Percentiles rank a stretch among this genome's conserved stretches.
Conservation (phyloP, 2,329 filamentous ascomycete genomes). For the Magnaporthiopsis rhizophila region DNA sequence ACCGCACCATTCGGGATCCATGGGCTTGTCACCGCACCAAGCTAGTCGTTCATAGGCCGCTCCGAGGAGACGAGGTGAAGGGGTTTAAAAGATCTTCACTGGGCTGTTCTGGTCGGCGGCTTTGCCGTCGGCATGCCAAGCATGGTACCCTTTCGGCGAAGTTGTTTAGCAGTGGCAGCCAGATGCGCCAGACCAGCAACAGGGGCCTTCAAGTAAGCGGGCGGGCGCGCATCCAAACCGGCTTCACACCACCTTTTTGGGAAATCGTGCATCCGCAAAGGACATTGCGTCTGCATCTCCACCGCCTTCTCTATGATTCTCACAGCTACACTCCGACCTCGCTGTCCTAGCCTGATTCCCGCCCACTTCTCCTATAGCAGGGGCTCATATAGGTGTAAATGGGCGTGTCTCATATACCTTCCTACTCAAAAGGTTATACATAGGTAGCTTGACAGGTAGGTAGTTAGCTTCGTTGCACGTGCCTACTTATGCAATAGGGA, state of each 20-base stretch:
- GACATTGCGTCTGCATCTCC: neutral
- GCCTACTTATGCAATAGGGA: neutral
- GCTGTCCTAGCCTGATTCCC: neutral
- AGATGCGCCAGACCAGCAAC: neutral
- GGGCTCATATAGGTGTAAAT: neutral
- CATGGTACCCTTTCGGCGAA: neutral
- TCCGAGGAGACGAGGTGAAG: neutral
- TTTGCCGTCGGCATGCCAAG: too few species aligned
- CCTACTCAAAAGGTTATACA: neutral
- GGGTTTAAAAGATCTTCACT: neutral
- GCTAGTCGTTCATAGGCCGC: neutral
- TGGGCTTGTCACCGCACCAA: neutral
- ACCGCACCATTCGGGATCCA: neutral
- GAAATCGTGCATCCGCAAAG: neutral
- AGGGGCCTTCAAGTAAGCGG: neutral
- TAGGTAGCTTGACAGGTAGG: neutral
- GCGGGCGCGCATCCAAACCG: neutral
- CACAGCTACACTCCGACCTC: neutral
- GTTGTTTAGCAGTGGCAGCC: too few species aligned
- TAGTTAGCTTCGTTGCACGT: neutral
- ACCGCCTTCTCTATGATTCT: neutral
- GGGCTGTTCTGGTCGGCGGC: neutral
- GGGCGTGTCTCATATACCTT: neutral
- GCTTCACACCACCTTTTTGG: neutral
- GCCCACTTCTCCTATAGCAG: neutral